Percentiles rank a stretch among this genome's conserved stretches.
Evolutionary conservation across 2,329 filamentous ascomycete genomes (phyloP).

Genomic region (Epichloe bromicola): DNA sequence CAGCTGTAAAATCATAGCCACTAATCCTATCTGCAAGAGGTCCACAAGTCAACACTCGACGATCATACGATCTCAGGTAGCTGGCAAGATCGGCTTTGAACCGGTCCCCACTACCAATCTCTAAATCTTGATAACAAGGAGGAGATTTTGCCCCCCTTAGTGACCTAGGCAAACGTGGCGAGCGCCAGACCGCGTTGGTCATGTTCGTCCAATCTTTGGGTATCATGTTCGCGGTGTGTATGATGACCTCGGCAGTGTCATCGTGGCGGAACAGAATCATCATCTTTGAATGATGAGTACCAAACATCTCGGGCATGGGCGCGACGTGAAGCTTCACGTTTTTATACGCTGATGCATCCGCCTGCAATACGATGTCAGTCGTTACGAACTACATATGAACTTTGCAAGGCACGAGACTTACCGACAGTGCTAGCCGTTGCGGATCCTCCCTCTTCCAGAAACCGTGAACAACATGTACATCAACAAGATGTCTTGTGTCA

Average conservation of each 20-base stretch:
- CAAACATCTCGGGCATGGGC: constrained; percentile 72
- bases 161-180: constrained; percentile 50
- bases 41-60: constrained; percentile 36
- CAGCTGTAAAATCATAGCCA: constrained; percentile 53
- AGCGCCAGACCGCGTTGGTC: constrained; percentile 73
- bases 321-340: constrained; percentile 63
- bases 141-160: neutral
- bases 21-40: constrained; percentile 43
- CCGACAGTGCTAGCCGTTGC: constrained; percentile 43
- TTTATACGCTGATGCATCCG: constrained; percentile 36
- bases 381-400: neutral
- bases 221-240: constrained; percentile 92
- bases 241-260: constrained; percentile 62
- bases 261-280: constrained; percentile 71
- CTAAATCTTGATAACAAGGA: constrained; percentile 4
- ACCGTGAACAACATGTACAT: constrained; percentile 45
- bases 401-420: constrained; percentile 20
- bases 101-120: constrained; percentile 45
- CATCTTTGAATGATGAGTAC: constrained; percentile 82
- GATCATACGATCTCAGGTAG: constrained; percentile 61
- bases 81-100: constrained; percentile 67
- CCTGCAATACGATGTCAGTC: constrained; percentile 6
- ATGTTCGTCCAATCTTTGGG: constrained; percentile 74
- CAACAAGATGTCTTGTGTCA: constrained; percentile 34
- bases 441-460: constrained; percentile 56